These are phyloP conservation scores for Telfairia occidentalis DNA, from an alignment of 331 rosid genomes.

Conservation along the genomic window DNA sequence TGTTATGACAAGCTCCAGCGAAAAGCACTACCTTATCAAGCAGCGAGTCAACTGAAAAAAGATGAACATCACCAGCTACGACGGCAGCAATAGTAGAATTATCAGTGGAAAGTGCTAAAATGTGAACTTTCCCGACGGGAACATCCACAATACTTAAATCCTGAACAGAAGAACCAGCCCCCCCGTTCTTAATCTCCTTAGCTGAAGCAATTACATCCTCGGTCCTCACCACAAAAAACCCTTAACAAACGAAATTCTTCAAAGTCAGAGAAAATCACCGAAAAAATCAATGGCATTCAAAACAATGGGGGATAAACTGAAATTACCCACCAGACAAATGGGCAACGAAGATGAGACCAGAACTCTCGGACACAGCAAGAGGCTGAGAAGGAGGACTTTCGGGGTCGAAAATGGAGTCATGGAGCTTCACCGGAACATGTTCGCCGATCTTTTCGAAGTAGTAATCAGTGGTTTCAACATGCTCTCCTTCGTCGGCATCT, in stretches of 20 bases:
- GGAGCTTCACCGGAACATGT: conserved; percentile 37
- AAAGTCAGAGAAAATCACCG: background rate
- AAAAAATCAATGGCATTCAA: background rate
- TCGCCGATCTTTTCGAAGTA: conserved; percentile 64
- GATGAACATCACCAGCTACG: conserved; percentile 24
- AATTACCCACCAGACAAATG: conserved; percentile 37
- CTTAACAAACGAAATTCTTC: conserved; percentile 19
- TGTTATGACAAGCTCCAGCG: background rate
- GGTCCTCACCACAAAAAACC: conserved; percentile 59
- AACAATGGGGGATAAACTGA: background rate
- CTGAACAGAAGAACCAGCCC: conserved; percentile 38
- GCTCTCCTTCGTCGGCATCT: conserved; percentile 43
- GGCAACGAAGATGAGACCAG: conserved; percentile 51
- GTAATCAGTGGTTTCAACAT: conserved; percentile 26
- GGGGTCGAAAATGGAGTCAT: conserved; percentile 29
- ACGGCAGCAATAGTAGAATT: conserved; percentile 46
- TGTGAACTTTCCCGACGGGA: conserved; percentile 43
- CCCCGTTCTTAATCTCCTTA: conserved; percentile 32
- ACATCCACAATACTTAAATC: conserved; percentile 47
- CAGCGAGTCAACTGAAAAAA: conserved; percentile 41
- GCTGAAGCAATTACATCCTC: conserved; percentile 58
- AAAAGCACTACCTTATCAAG: conserved; percentile 32
- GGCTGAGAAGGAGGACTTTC: conserved; percentile 49
- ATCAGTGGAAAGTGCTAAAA: conserved; percentile 48
- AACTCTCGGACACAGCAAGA: conserved; percentile 55